These are phyloP conservation scores for Chaetomium cochliodes DNA, from an alignment of 495 filamentous ascomycete genomes.

Conservation along the genomic window DNA sequence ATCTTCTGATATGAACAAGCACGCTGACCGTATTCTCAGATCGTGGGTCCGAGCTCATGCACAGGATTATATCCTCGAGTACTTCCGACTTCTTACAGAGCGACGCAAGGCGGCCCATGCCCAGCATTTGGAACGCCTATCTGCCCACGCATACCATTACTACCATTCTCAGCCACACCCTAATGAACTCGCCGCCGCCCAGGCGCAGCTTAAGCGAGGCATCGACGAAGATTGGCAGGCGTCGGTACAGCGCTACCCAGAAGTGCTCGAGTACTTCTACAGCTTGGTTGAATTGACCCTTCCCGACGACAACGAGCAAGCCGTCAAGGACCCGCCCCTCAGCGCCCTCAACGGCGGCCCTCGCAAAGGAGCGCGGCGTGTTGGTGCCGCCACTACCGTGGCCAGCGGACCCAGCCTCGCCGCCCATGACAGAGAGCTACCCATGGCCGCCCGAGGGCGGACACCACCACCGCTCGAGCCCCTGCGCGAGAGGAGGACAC, in stretches of 20 bases:
- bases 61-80: constrained; percentile 66
- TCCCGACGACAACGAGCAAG: constrained; percentile 53
- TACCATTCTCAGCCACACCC: constrained; percentile 55
- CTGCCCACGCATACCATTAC: constrained; percentile 57
- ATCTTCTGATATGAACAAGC: neutral
- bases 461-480: constrained; percentile 39
- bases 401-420: constrained; percentile 37
- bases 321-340: constrained; percentile 56
- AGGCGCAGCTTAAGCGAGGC: constrained; percentile 61
- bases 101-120: constrained; percentile 58
- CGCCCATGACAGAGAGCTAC: constrained; percentile 33
- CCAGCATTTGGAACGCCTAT: constrained; percentile 56
- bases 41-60: constrained; percentile 70
- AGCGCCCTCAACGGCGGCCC: constrained; percentile 48
- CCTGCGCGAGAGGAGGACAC: constrained; percentile 36
- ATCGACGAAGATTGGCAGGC: constrained; percentile 73
- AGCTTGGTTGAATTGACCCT: constrained; percentile 60
- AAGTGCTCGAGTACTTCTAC: constrained; percentile 73
- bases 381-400: constrained; percentile 29
- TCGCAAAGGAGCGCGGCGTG: constrained; percentile 41
- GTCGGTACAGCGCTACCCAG: constrained; percentile 67
- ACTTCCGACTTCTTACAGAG: constrained; percentile 61
- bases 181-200: constrained; percentile 56
- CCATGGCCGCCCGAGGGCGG: constrained; percentile 31
- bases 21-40: constrained; percentile 41